Conservation (phyloP, 495 filamentous ascomycete genomes). For the Neurospora sp. region DNA sequence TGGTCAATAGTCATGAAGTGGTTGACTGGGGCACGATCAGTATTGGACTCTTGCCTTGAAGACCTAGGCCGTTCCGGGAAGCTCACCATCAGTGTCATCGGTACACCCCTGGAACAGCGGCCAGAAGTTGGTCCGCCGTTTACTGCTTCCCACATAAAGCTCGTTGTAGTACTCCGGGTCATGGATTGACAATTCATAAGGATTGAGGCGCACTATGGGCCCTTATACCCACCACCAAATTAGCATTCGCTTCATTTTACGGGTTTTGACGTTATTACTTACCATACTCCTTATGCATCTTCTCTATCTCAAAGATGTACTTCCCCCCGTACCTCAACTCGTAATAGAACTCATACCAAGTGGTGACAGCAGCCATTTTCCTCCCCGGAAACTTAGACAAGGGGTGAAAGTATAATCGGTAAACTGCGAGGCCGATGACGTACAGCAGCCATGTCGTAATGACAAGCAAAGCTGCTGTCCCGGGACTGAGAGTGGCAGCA, state of each 20-base stretch:
- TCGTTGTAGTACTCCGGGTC: slow-evolving; percentile 31
- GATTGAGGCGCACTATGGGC: slow-evolving; percentile 44
- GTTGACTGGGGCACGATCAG: neutral
- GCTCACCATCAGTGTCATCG: slow-evolving; percentile 1
- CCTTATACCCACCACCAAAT: slow-evolving; percentile 7
- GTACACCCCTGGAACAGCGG: neutral
- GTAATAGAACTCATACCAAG: slow-evolving; percentile 36
- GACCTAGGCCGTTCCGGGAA: neutral
- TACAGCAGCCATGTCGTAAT: neutral
- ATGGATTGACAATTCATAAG: slow-evolving; percentile 38
- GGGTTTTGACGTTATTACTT: neutral
- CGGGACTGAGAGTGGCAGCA: neutral
- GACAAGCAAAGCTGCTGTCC: neutral
- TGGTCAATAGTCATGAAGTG: slow-evolving; percentile 9
- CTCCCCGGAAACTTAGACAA: slow-evolving; percentile 33
- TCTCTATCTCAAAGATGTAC: slow-evolving; percentile 27
- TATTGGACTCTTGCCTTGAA: neutral
- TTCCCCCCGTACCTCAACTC: slow-evolving; percentile 28
- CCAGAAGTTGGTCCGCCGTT: slow-evolving; percentile 2
- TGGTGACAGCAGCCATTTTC: slow-evolving; percentile 32
- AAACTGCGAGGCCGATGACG: neutral
- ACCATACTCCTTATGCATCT: slow-evolving; percentile 34
- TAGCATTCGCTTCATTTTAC: neutral
- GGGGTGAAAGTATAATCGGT: slow-evolving; percentile 25
- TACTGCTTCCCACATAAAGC: slow-evolving; percentile 20